These are phyloP conservation scores for Skeletonema costatum DNA, from an alignment of 108 stramenopile genomes.

Conservation along the genomic window DNA sequence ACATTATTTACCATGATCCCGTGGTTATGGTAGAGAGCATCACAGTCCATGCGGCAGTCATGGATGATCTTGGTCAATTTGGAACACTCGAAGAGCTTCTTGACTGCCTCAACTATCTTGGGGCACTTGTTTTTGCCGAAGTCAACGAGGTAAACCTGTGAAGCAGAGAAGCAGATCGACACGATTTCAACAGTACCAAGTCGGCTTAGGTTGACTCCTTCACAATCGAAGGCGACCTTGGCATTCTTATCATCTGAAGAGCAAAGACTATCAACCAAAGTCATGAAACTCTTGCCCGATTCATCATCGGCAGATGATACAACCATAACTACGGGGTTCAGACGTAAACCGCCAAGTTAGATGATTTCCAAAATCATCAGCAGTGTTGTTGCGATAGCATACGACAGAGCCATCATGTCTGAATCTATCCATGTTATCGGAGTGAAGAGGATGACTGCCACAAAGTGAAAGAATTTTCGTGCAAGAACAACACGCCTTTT, in stretches of 20 bases:
- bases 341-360: no score
- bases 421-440: slow-evolving; percentile 61
- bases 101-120: slow-evolving; percentile 10
- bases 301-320: background rate
- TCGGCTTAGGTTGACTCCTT: slow-evolving; percentile 43
- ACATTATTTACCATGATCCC: slow-evolving; percentile 42
- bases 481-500: slow-evolving; percentile 50
- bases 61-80: slow-evolving; percentile 46
- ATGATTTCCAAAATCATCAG: slow-evolving; percentile 69
- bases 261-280: slow-evolving; percentile 9
- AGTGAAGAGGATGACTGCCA: slow-evolving; percentile 73
- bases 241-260: background rate
- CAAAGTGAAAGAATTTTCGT: slow-evolving; percentile 84
- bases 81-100: slow-evolving; percentile 27
- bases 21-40: slow-evolving; percentile 45
- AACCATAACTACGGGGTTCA: background rate
- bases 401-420: slow-evolving; percentile 72
- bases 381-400: slow-evolving; percentile 69
- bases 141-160: slow-evolving; percentile 11
- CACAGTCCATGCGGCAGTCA: slow-evolving; percentile 50
- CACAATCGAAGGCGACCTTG: slow-evolving; percentile 43
- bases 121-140: background rate
- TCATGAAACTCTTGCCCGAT: slow-evolving; percentile 1
- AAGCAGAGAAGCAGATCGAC: slow-evolving; percentile 26
- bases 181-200: slow-evolving; percentile 42